Conservation (phyloP, 2,329 filamentous ascomycete genomes). For the Beauveria brongniartii region DNA sequence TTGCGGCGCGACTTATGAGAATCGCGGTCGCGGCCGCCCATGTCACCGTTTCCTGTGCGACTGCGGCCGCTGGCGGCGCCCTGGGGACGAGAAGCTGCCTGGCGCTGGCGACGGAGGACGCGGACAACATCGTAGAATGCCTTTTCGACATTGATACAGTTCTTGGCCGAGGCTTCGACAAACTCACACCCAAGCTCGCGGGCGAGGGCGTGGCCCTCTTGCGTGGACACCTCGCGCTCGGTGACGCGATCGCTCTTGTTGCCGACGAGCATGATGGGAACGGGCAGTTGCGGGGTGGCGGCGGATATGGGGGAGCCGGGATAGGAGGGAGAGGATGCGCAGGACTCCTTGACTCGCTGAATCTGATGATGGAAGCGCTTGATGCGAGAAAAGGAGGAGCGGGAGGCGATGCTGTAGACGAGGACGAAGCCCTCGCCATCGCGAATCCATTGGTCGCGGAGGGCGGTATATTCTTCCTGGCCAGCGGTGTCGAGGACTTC, state of each 20-base stretch:
- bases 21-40: slow-evolving; percentile 24
- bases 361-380: slow-evolving; percentile 96
- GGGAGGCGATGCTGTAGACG: slow-evolving; percentile 96
- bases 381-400: slow-evolving; percentile 90
- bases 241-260: slow-evolving; percentile 98
- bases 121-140: slow-evolving; percentile 97
- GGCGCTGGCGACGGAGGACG: slow-evolving; percentile 76
- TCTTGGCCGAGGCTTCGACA: slow-evolving; percentile 93
- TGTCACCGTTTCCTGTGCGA: slow-evolving; percentile 29
- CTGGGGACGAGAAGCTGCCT: slow-evolving; percentile 39
- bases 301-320: slow-evolving; percentile 64
- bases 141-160: slow-evolving; percentile 97
- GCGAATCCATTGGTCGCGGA: slow-evolving; percentile 96
- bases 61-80: slow-evolving; percentile 30
- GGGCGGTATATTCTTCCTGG: slow-evolving; percentile 95
- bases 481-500: slow-evolving; percentile 96
- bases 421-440: slow-evolving; percentile 96
- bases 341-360: slow-evolving; percentile 91
- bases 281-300: slow-evolving; percentile 53
- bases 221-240: slow-evolving; percentile 91
- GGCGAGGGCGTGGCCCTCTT: slow-evolving; percentile 87
- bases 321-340: slow-evolving; percentile 66
- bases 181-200: slow-evolving; percentile 93
- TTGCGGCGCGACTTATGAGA: slow-evolving; percentile 24
- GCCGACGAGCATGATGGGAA: slow-evolving; percentile 95